Conservation (phyloP, 1,139 yeast species). For the Debaryomycetaceae sp. region DNA sequence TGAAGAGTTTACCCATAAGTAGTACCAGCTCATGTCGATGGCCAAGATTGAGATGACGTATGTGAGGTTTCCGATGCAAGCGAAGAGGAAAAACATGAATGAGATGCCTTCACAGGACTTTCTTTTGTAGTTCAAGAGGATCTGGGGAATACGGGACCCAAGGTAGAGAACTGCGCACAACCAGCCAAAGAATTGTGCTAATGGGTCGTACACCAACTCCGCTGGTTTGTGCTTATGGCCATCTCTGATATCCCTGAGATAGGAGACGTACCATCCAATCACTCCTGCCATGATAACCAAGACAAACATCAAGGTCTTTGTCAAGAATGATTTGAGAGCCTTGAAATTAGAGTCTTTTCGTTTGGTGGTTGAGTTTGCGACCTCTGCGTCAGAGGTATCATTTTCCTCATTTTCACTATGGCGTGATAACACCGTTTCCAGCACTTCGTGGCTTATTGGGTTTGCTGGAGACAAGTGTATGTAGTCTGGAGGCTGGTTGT, state of each 20-base stretch:
- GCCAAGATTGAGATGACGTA: conserved; percentile 81
- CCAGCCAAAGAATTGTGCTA: conserved; percentile 92
- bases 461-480: conserved; percentile 88
- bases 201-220: conserved; percentile 56
- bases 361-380: conserved; percentile 12
- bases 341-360: conserved; percentile 6
- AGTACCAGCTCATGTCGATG: conserved; percentile 67
- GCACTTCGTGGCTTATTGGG: conserved; percentile 69
- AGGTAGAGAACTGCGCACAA: conserved; percentile 80
- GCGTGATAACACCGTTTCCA: conserved; percentile 52
- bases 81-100: conserved; percentile 68
- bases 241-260: conserved; percentile 28
- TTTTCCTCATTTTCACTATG: conserved; percentile 19
- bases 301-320: conserved; percentile 63
- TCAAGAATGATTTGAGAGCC: conserved; percentile 17
- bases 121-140: conserved; percentile 72
- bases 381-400: conserved; percentile 14
- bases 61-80: conserved; percentile 80
- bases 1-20: conserved; percentile 75
- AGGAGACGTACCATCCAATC: conserved; percentile 80
- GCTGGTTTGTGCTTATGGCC: conserved; percentile 27
- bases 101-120: conserved; percentile 80
- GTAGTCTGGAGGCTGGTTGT: conserved; percentile 57
- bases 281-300: conserved; percentile 75
- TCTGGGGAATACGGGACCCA: conserved; percentile 90